Base-by-base conservation (phyloP, 805 yeast species). In the Wickerhamomyces bovis region DNA sequence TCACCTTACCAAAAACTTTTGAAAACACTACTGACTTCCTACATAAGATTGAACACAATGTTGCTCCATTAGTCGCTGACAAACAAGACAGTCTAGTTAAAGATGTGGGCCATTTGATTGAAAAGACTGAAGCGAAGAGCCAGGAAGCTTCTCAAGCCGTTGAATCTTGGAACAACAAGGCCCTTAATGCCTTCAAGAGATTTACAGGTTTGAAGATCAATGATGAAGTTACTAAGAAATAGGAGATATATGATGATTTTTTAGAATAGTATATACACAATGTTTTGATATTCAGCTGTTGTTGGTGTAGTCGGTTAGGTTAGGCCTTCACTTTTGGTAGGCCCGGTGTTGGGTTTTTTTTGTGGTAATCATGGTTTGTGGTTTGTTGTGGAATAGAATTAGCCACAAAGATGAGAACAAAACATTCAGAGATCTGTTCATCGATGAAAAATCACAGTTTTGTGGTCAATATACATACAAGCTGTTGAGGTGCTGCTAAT, bases 1-100 rank as follows among this genome's bases (percentile, higher is more conserved):
- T 77, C 62, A 81, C 85, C 55, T 72, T 87, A 56, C 96, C 96
- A 16, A 66, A 73, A 43, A 89, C 96, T 0, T 86, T 77, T 56
- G 57, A 59, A 38, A 86, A 84, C 62, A 78, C 87, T 9, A 66
- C 75, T 13, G 63, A 67, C 7, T 78, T 81, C 56, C 66, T 76
- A 3, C 81, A 87, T 79, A 66, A 69, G 45, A 69, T 78, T 50
- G 94, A 89, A 63, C 67, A 78, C 60, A 65, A 73, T 22, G 69
- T 73, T 45, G 64, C 82, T 39, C 95, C 95, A 6, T 71, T 69
- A 36, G 62, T 88, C 31, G 88, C 90, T 13, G 62, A 73, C 40
- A 76, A 76, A 46, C 95, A 88, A 61, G 72, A 75, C 33, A 58
- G 63, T 38, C 68, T 81, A 15, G 69, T 71, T 33, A 63, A 66